These are phyloP conservation scores for Acanthamoeba divionensis DNA, from an alignment of 208 protist species.

Conservation along the genomic window DNA sequence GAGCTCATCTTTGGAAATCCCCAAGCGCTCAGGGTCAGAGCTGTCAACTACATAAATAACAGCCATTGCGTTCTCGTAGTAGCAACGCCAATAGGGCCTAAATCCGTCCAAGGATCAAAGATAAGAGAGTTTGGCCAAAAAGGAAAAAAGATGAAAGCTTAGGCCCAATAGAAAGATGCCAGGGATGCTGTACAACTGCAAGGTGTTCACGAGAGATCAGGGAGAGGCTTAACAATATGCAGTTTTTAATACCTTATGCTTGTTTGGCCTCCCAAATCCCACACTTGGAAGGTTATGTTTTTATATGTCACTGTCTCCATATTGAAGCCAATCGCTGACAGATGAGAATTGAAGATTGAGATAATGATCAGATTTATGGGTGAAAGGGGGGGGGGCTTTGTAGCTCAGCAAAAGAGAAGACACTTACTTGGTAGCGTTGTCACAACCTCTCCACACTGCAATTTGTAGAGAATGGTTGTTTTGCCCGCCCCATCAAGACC, in stretches of 20 bases:
- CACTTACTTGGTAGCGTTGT: constrained; percentile 83
- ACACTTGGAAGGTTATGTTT: constrained; percentile 86
- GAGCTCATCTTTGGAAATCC: constrained; percentile 86
- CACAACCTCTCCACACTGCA: constrained; percentile 87
- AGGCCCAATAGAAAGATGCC: neutral
- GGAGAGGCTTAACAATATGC: neutral
- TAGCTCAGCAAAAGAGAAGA: neutral
- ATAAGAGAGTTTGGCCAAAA: too few species aligned
- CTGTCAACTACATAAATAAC: constrained; percentile 90
- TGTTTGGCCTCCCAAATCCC: constrained; percentile 76
- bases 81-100: constrained; percentile 90
- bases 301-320: constrained; percentile 87
- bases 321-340: constrained; percentile 87
- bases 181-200: neutral
- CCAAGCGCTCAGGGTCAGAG: constrained; percentile 81
- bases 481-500: constrained; percentile 97
- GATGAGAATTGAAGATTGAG: neutral
- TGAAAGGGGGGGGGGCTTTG: neutral
- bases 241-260: constrained; percentile 67
- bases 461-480: constrained; percentile 87
- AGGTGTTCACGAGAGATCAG: neutral
- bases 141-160: neutral
- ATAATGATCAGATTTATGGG: neutral
- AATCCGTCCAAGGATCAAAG: neutral
- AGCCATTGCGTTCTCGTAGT: constrained; percentile 87